Evolutionary conservation across 2,329 filamentous ascomycete species (phyloP), one percentile per base, ranked within the genome.

Genomic region (Coniella lustricola): DNA sequence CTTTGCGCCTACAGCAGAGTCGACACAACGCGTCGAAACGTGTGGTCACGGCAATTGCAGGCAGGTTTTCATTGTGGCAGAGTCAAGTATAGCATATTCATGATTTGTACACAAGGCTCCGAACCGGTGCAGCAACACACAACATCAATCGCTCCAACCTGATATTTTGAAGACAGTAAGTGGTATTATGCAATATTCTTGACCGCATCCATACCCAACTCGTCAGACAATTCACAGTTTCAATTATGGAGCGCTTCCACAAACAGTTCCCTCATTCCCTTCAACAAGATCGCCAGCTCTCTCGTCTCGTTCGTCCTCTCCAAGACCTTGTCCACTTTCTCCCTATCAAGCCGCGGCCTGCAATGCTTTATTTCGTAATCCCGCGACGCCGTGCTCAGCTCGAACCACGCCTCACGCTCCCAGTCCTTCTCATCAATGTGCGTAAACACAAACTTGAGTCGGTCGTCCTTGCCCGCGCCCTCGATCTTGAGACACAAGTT

Each of bases 401-500:
- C 91, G 63, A 98, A 97, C 83, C 87, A 94, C 13, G 87, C 90
- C 69, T 97, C 90, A 51, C 82, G 77, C 58, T 90, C 87, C 84
- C 87, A 90, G 62, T 93, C 84, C 59, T 82, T 80, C 70, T 95
- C 89, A 62, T 94, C 82, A 39, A 97, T 74, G 64, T 94, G 87
- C 22, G 82, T 86, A 62, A 89, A 98, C 2, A 93, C 79, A 64
- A 98, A 95, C 66, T 91, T 91, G 57, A 98, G 73, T 21, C 87
- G 78, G 67, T 96, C 90, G 54, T 87, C 83, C 61, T 81, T 79
- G 1, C 88, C 90, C 0, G 87, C 87, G 2, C 91, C 91, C 62
- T 97, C 91, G 61, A 98, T 94, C 52, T 85, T 76, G 62, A 97
- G 67, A 50, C 91, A 90, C 51, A 98, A 72, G 63, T 91, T 93